Evolutionary conservation across 1,284 basidiomycete species (phyloP), one percentile per base, ranked within the genome.

Genomic region (Marasmius sp.): DNA sequence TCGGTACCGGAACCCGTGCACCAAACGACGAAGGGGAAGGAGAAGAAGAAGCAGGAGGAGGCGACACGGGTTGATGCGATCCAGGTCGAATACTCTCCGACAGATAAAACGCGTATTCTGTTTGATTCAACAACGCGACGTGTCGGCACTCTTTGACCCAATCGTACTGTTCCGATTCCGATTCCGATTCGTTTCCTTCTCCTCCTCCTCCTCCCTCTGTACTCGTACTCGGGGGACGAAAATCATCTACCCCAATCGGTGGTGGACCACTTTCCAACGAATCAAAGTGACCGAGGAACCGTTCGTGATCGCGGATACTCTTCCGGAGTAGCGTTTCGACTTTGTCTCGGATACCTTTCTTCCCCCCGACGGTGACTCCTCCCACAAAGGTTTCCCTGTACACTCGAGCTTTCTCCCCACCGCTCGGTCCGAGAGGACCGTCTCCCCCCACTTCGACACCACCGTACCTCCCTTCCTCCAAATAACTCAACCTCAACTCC

Each of bases 221-320:
- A 27, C 27, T 27, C 2, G 27, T 27, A 27, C 27, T 27, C 27
- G 27, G 27, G 27, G 27, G 27, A 27, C 27, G 27, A 27, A 51
- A 37, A 52, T 58, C 56, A 18, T 55, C 59, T 20, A 50, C 36
- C 20, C 47, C n/a, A 10, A 48, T 48, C 12, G 48, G 18, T 22
- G 58, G 18, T 18, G 50, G 59, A 20, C 60, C 62, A 39, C 76
- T 76, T 64, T 87, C 88, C 43, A 91, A 74, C 6, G 86, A 85
- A 72, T 92, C 91, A 69, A 94, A 94, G 70, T 93, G 89, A 0
- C 85, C 73, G 33, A 93, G 80, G 71, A 93, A 94, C 64, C 84
- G 85, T 68, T 93, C 89, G 64, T 92, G 88, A 70, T 94, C 92
- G 14, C 89, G 85, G 65, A 92, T 81, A 66, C 85, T 85, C 75